phyloP scores from a whole-genome alignment of 139 green algal species.

The Coccomyxa sp. region DNA sequence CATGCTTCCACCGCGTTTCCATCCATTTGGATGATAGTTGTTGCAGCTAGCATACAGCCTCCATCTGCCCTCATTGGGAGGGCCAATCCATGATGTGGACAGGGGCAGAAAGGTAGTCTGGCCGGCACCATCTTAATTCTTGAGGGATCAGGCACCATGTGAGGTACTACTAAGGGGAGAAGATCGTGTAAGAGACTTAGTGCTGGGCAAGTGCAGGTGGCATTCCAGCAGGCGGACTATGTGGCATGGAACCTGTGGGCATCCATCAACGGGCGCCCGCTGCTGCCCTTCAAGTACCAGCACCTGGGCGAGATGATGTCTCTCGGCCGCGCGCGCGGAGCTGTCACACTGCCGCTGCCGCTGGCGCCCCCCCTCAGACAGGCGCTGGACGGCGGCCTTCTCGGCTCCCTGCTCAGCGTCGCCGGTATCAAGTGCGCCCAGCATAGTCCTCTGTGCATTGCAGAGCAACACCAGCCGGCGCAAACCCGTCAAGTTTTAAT shows the following conservation, averaged over 20 bases:
- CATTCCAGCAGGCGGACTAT: constrained; percentile 98
- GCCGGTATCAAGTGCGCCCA: constrained; percentile 40
- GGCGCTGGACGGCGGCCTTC: constrained; percentile 39
- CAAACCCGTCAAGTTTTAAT: neutral
- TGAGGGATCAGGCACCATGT: too few relatives aligned
- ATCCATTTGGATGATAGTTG: too few relatives aligned
- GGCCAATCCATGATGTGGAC: too few relatives aligned
- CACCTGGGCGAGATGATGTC: constrained; percentile 97
- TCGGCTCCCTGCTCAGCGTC: constrained; percentile 51
- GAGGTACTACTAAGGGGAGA: too few relatives aligned
- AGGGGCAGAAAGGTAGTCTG: too few relatives aligned
- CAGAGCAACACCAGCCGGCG: neutral
- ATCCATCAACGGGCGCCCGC: constrained; percentile 73
- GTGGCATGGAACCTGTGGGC: constrained; percentile 98
- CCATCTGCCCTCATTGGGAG: too few relatives aligned
- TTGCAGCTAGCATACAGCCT: too few relatives aligned
- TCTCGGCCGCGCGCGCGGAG: constrained; percentile 68
- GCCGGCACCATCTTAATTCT: too few relatives aligned
- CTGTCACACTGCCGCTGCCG: constrained; percentile 75
- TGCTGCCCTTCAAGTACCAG: constrained; percentile 97
- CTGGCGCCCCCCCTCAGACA: constrained; percentile 36
- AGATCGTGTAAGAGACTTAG: too few relatives aligned
- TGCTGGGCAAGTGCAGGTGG: constrained; percentile 67
- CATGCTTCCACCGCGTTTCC: too few relatives aligned
- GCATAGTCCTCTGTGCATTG: neutral